Evolutionary conservation across 2,329 filamentous ascomycete species (phyloP), one percentile per base, ranked within the genome.

Genomic region (Cordyceps farinosa): DNA sequence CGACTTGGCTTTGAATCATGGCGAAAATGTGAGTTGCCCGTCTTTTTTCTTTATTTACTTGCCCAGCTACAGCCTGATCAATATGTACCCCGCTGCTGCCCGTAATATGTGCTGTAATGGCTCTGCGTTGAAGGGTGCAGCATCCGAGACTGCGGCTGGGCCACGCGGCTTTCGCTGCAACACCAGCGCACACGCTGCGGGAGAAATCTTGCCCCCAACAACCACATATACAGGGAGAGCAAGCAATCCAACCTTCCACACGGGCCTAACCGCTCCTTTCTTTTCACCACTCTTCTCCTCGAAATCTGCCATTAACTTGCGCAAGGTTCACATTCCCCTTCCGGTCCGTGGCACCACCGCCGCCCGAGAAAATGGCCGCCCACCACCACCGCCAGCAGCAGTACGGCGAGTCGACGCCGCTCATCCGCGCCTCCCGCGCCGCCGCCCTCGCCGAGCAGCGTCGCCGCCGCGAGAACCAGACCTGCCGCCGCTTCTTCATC

Each of bases 401-500:
- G 22, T 51, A 62, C 51, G 69, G 65, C 73, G 88, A 91, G 78
- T 80, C 79, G 63, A 90, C 87, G 57, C 89, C 89, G 64, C 81
- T 92, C 69, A 82, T 91, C 66, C 81, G 86, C 69, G 87, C 84
- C 58, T 84, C 90, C 64, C 81, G 72, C 22, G 79, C 88, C 68
- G 80, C 79, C 64, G 74, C 82, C 66, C 27, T 42, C 34, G 47
- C 32, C 22, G 51, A 56, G 42, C 78, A 79, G 65, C 79, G 79
- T 69, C 79, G 76, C 66, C 79, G 86, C 68, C 87, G 87, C 69
- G 79, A 79, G 51, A 86, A 89, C 68, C 80, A 83, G 67, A 83
- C 82, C 34, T 73, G 87, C 52, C 86, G 88, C 57, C 85, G 87
- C 64, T 85, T 89, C 73, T 90, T 87, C 72, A 89, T 86, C 48